Base-by-base conservation (phyloP, 2,329 filamentous ascomycete genomes). In the Stylonectria norvegica region DNA sequence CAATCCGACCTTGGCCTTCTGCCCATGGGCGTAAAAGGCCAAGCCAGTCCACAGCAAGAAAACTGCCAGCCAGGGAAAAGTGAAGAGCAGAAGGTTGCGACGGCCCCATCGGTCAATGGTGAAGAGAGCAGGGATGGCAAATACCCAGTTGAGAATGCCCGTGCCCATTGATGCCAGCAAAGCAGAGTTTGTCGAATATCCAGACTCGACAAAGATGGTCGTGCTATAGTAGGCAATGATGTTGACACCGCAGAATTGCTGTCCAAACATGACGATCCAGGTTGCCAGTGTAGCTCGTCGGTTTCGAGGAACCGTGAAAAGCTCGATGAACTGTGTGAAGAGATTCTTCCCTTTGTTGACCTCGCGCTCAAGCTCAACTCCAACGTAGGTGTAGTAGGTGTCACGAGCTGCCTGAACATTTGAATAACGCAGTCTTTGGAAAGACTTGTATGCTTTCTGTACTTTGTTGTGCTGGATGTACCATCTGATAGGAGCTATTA, bases 21-120 rank as follows among this genome's bases (percentile, higher is more conserved):
- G 42, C 3, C 42, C 30, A 5, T 42, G 37, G 12, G 75, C 69
- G 39, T 64, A 66, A 54, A 74, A 74, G 44, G 64, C 68, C 43
- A 75, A 70, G 2, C 69, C 74, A 14, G 71, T 73, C 15, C 72
- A 73, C 19, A 77, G 62, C 18, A 78, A 54, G 19, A 70, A 76
- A 62, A 73, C 66, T 4, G 73, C 65, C 73, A 78, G 77, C 27
- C 75, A 61, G 1, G 75, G 75, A 57, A 78, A 78, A 6, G 73
- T 77, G 54, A 77, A 72, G 3, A 79, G 59, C 4, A 79, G 63
- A 8, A 79, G 58, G 28, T 70, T 63, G 12, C 75, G 67, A 20
- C 75, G 71, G 5, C 75, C 75, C 43, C 68, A 77, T 0, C 73
- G 78, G 48, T 79, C 75, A 40, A 79, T 79, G 4, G 75, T 78